Evolutionary conservation across 805 yeast species (phyloP).

Genomic region (Metschnikowia colocasiae): DNA sequence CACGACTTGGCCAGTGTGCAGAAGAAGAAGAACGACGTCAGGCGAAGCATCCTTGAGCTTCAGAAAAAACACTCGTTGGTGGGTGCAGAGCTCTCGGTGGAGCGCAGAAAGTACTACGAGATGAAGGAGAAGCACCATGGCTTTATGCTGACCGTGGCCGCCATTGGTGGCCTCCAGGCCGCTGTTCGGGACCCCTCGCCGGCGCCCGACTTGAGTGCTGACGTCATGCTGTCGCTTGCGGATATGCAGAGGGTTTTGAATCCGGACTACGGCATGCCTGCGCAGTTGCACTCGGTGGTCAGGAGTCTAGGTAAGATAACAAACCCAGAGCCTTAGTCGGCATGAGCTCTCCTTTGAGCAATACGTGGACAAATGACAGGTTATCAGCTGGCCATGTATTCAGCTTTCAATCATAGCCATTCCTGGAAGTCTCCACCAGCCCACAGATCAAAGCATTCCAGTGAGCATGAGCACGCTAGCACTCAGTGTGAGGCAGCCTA

Average conservation of each 20-base stretch:
- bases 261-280: not conserved
- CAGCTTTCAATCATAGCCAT: no score
- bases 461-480: no score
- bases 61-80: constrained; percentile 29
- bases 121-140: constrained; percentile 17
- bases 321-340: no score
- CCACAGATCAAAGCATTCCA: no score
- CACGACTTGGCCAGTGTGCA: constrained; percentile 28
- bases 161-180: constrained; percentile 9
- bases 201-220: not conserved
- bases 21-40: constrained; percentile 28
- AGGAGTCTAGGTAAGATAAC: not conserved
- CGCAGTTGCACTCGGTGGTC: not conserved
- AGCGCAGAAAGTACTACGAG: constrained; percentile 22
- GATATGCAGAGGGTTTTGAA: constrained; percentile 1
- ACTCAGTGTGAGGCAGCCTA: no score
- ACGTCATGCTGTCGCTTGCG: not conserved
- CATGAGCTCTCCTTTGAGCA: no score
- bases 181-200: constrained; percentile 1
- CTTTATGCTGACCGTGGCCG: constrained; percentile 13
- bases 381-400: no score
- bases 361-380: no score
- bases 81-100: constrained; percentile 29
- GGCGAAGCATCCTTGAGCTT: constrained; percentile 30
- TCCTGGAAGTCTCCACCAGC: no score